A percentile compares a stretch with the other conserved stretches of the same genome.
Conservation (phyloP, 441 rosid species). For the Populus hybrid region DNA sequence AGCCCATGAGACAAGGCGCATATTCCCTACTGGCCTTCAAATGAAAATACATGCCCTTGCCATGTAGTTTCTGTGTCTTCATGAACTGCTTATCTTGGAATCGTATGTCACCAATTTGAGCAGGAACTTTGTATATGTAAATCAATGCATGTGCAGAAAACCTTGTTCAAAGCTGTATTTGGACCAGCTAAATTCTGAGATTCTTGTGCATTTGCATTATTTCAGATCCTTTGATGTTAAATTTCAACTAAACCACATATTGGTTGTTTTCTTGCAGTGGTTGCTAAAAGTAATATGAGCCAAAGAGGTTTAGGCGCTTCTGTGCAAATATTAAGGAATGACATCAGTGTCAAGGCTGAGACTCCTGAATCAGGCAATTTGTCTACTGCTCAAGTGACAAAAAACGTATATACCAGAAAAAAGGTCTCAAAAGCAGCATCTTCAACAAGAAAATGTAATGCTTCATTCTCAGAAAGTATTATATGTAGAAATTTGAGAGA, state of each 20-base stretch:
- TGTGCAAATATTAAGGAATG: constrained; percentile 25
- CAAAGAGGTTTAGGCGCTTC: constrained; percentile 18
- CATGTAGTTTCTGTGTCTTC: constrained; percentile 3
- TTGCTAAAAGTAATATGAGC: constrained; percentile 17
- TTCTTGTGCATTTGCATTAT: background rate
- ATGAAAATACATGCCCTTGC: background rate
- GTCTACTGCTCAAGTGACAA: constrained; percentile 29
- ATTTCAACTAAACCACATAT: constrained; percentile 3
- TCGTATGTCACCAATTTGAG: background rate
- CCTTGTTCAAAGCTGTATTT: constrained; percentile 5
- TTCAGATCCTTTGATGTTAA: background rate
- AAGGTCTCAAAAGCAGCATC: constrained; percentile 19
- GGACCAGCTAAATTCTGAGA: constrained; percentile 3
- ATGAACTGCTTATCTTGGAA: constrained; percentile 2
- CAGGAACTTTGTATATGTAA: constrained; percentile 12
- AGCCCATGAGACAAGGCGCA: background rate
- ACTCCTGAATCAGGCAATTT: constrained; percentile 17
- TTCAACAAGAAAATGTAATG: constrained; percentile 24
- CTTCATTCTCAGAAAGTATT: constrained; percentile 43
- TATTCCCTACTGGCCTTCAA: background rate
- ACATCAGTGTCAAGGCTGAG: constrained; percentile 19
- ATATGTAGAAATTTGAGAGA: constrained; percentile 34
- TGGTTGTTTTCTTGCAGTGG: constrained; percentile 15
- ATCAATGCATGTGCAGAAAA: constrained; percentile 4
- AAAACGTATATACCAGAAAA: constrained; percentile 51